Percentiles rank a stretch among this genome's conserved stretches.
Evolutionary conservation across 2,329 filamentous ascomycete genomes (phyloP).

Genomic region (Botryotinia calthae): DNA sequence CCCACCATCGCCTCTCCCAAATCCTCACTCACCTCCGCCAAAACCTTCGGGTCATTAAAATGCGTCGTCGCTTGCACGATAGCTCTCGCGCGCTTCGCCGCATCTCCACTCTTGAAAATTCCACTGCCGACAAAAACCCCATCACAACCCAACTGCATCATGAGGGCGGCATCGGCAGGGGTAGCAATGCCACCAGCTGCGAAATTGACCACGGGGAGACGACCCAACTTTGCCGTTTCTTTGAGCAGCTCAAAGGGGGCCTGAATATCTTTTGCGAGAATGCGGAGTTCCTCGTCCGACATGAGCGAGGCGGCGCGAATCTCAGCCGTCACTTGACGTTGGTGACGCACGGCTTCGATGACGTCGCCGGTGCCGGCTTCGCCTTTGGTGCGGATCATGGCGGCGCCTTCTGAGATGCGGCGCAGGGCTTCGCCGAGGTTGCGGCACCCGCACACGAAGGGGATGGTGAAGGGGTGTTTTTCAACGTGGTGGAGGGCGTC

Average conservation of each 20-base stretch:
- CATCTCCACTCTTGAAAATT: constrained; percentile 96
- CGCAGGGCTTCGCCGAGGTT: constrained; percentile 91
- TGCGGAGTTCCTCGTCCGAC: constrained; percentile 69
- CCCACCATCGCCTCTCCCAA: constrained; percentile 98
- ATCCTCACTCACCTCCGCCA: constrained; percentile 84
- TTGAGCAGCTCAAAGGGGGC: constrained; percentile 75
- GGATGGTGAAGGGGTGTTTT: constrained; percentile 77
- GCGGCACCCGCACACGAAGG: constrained; percentile 95
- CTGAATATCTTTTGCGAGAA: constrained; percentile 77
- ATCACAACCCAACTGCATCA: constrained; percentile 99
- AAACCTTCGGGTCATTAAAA: constrained; percentile 77
- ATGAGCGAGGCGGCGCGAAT: constrained; percentile 69
- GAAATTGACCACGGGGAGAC: constrained; percentile 95
- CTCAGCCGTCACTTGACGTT: constrained; percentile 82
- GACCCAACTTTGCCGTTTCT: constrained; percentile 81
- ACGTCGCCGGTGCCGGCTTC: constrained; percentile 97
- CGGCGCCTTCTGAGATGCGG: constrained; percentile 87
- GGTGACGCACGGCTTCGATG: constrained; percentile 93
- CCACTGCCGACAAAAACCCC: constrained; percentile 96
- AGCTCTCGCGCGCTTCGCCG: constrained; percentile 83
- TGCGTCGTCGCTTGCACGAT: constrained; percentile 95
- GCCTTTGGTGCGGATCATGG: constrained; percentile 98
- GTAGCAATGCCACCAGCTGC: constrained; percentile 99
- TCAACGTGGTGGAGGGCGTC: constrained; percentile 89
- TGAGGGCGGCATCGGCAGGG: constrained; percentile 90